These are phyloP conservation scores for Russula dissimulans DNA, from an alignment of 768 basidiomycete genomes.

Conservation along the genomic window DNA sequence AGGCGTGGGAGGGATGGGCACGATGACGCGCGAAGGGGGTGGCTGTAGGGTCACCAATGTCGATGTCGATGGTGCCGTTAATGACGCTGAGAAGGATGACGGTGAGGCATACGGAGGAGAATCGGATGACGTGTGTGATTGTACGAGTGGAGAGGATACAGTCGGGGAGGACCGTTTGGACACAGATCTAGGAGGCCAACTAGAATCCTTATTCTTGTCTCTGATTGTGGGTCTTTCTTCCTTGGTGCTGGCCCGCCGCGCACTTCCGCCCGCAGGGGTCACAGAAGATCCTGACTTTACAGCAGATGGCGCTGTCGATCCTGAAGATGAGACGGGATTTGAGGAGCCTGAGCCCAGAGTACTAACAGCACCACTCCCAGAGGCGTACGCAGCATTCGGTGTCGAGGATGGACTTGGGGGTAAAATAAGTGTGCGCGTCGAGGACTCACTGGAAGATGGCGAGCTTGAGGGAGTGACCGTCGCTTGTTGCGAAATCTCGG, in stretches of 20 bases:
- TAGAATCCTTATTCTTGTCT: slow-evolving; percentile 11
- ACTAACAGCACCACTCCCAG: background rate
- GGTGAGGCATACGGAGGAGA: slow-evolving; percentile 14
- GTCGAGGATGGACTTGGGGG: background rate
- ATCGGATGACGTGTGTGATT: background rate
- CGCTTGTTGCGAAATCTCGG: slow-evolving; percentile 1
- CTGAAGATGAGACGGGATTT: background rate
- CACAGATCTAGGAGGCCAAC: slow-evolving; percentile 4
- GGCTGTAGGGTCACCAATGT: background rate
- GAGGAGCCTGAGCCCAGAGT: background rate
- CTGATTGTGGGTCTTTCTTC: background rate
- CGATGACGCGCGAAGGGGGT: slow-evolving; percentile 6
- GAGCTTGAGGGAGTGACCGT: background rate
- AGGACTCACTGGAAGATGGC: slow-evolving; percentile 14
- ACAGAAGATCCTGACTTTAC: background rate
- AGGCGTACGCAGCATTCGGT: background rate
- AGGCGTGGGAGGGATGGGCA: slow-evolving; percentile 7
- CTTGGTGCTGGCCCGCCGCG: background rate
- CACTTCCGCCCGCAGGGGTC: background rate
- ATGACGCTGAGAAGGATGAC: slow-evolving; percentile 17
- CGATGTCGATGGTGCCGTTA: background rate
- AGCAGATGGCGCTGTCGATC: background rate
- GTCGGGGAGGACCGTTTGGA: slow-evolving; percentile 13
- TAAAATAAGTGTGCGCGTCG: slow-evolving; percentile 9
- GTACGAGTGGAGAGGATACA: slow-evolving; percentile 6